Evolutionary conservation across 2,329 filamentous ascomycete species (phyloP).

Genomic region (Whalleya microplaca): DNA sequence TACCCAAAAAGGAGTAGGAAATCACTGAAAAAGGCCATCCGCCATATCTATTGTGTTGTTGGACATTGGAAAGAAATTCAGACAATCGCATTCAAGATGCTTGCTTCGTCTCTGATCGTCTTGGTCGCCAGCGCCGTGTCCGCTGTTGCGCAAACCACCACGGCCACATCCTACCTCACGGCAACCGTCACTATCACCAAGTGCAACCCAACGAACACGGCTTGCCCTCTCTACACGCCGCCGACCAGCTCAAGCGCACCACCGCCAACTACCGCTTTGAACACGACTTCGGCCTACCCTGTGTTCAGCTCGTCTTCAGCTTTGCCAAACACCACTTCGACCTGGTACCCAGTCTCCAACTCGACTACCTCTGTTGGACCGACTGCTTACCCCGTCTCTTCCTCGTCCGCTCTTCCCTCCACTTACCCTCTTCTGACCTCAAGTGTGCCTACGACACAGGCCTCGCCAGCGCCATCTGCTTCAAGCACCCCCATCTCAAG

Average conservation of each 20-base stretch:
- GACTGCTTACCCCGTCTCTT: constrained; percentile 30
- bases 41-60: not conserved
- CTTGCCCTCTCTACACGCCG: constrained; percentile 35
- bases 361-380: constrained; percentile 27
- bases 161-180: constrained; percentile 34
- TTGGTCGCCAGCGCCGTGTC: constrained; percentile 34
- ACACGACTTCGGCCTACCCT: constrained; percentile 15
- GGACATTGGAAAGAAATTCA: not conserved
- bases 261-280: constrained; percentile 11
- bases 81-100: constrained; percentile 31
- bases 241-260: constrained; percentile 23
- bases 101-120: constrained; percentile 31
- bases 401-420: constrained; percentile 21
- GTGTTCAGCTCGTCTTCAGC: constrained; percentile 10
- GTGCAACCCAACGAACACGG: constrained; percentile 35
- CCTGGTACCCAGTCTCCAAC: constrained; percentile 29
- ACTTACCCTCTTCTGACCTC: constrained; percentile 20
- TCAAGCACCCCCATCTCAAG: constrained; percentile 19
- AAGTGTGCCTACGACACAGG: constrained; percentile 12
- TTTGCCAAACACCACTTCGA: constrained; percentile 22
- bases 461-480: constrained; percentile 13
- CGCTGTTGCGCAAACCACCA: constrained; percentile 35
- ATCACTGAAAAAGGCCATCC: not conserved
- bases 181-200: constrained; percentile 36
- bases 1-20: too few species aligned